Conservation (phyloP, 352 stramenopile species). For the Phytophthora fragariae region DNA sequence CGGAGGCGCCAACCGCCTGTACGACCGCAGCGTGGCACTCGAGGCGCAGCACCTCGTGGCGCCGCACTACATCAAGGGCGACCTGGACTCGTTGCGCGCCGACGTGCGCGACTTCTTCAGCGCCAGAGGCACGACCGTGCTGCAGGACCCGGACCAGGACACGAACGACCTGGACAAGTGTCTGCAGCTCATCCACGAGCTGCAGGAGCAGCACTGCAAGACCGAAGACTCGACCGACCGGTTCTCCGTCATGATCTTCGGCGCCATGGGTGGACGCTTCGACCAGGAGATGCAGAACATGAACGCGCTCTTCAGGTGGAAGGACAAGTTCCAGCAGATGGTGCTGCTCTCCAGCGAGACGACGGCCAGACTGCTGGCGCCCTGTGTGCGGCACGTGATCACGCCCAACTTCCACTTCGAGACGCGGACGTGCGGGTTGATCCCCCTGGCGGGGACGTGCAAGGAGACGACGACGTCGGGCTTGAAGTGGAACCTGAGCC, state of each 20-base stretch:
- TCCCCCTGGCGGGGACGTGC: slow-evolving; percentile 90
- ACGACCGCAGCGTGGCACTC: slow-evolving; percentile 67
- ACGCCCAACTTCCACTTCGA: slow-evolving; percentile 91
- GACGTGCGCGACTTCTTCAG: slow-evolving; percentile 92
- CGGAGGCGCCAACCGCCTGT: slow-evolving; percentile 95
- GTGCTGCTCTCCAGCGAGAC: slow-evolving; percentile 92
- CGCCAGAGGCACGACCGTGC: slow-evolving; percentile 61
- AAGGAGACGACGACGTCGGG: slow-evolving; percentile 85
- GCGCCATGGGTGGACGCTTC: slow-evolving; percentile 96
- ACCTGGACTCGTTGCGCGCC: slow-evolving; percentile 94
- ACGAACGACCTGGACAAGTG: slow-evolving; percentile 96
- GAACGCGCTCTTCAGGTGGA: slow-evolving; percentile 93
- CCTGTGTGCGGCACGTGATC: slow-evolving; percentile 68
- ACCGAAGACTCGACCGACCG: slow-evolving; percentile 25
- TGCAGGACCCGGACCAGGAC: slow-evolving; percentile 90
- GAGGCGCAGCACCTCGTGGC: slow-evolving; percentile 52
- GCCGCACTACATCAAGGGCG: slow-evolving; percentile 94
- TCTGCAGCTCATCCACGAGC: slow-evolving; percentile 61
- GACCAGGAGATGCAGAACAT: slow-evolving; percentile 98
- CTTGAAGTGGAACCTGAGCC: slow-evolving; percentile 89
- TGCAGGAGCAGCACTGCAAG: slow-evolving; percentile 47
- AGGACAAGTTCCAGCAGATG: slow-evolving; percentile 79
- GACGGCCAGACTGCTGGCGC: slow-evolving; percentile 83
- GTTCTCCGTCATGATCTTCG: slow-evolving; percentile 92
- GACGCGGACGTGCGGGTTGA: slow-evolving; percentile 93